Percentiles rank a stretch among this genome's conserved stretches.
phyloP scores from a whole-genome alignment of 1,284 basidiomycete genomes.

The Sphaerobolus stellatus region DNA sequence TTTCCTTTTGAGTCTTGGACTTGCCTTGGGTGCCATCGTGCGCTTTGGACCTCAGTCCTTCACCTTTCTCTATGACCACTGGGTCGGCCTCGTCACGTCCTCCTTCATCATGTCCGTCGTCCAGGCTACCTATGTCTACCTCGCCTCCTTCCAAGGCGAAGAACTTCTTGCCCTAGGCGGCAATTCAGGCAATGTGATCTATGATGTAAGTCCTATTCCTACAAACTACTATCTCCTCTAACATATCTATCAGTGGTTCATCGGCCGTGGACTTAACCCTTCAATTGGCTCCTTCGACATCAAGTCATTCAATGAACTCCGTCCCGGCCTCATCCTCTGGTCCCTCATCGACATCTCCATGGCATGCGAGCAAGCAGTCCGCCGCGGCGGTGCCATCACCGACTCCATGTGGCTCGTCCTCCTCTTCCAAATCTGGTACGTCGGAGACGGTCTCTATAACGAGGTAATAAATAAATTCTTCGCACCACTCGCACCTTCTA shows the following conservation, averaged over 20 bases:
- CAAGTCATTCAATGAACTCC: constrained; percentile 96
- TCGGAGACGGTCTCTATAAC: constrained; percentile 83
- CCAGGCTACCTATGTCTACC: constrained; percentile 78
- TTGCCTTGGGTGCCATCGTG: constrained; percentile 66
- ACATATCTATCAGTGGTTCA: constrained; percentile 77
- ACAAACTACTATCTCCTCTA: background rate
- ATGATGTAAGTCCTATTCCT: constrained; percentile 68
- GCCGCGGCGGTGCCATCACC: constrained; percentile 75
- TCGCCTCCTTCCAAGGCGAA: constrained; percentile 65
- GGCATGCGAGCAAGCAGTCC: constrained; percentile 86
- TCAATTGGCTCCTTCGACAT: constrained; percentile 87
- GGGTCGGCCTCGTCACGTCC: constrained; percentile 86
- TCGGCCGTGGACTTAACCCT: constrained; percentile 95
- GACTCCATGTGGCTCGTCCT: constrained; percentile 93
- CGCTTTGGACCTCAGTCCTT: constrained; percentile 78
- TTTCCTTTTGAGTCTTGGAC: constrained; percentile 73
- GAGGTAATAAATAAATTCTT: constrained; percentile 55
- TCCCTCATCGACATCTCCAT: constrained; percentile 88
- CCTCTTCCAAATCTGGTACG: constrained; percentile 86
- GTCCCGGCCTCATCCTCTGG: constrained; percentile 97
- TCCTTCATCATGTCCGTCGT: constrained; percentile 76
- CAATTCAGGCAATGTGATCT: constrained; percentile 85
- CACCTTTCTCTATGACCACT: constrained; percentile 91
- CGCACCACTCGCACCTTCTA: constrained; percentile 9
- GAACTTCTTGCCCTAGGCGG: constrained; percentile 87